Base-by-base conservation (phyloP, 164 flowering plant species). In the Santalum album region DNA sequence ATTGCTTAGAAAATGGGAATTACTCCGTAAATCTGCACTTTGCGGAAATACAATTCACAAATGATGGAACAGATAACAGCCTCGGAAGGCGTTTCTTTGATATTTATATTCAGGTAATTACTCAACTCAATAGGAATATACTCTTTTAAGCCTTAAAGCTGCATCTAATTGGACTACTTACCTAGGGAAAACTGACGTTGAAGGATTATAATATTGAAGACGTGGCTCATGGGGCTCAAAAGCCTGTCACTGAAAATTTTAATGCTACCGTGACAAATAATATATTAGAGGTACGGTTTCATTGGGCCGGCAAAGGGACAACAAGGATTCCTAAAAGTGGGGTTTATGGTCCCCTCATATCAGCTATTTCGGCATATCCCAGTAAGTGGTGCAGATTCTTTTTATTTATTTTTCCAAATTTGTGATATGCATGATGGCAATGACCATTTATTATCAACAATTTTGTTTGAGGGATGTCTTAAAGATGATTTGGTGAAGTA, bases 81-180 rank as follows among this genome's bases (percentile, higher is more conserved):
- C 71, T 86, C 18, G 94, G 90, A 6, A 74, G 76, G 62, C 85
- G 94, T 22, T 35, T 83, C 24, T 83, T 79, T 60, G 84, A 86
- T 60, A 63, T 81, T 22, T 77, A 70, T 55, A 70, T 86, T 65
- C 94, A 85, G 83, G 94, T 83, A 9, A 14, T 10, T 12, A 0
- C 16, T 38, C 14, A 12, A 10, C 36, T 32, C 7, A 32, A 32
- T 5, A 32, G 12, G 12, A 6, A 7, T 32, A 32, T 32, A 32
- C 10, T 12, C 12, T 32, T 32, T 32, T 6, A 32, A 32, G 1
- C 12, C 12, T 32, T 32, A 32, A 32, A 32, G 36, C 12, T 32
- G 36, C 7, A 32, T 6, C 17, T 38, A 9, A 9, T 38, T 38
- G 12, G 2, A 9, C 14, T 38, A 9, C 17, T 38, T 29, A 3